Base-by-base conservation (phyloP, 1,284 basidiomycete genomes). In the Fomes fomentarius region DNA sequence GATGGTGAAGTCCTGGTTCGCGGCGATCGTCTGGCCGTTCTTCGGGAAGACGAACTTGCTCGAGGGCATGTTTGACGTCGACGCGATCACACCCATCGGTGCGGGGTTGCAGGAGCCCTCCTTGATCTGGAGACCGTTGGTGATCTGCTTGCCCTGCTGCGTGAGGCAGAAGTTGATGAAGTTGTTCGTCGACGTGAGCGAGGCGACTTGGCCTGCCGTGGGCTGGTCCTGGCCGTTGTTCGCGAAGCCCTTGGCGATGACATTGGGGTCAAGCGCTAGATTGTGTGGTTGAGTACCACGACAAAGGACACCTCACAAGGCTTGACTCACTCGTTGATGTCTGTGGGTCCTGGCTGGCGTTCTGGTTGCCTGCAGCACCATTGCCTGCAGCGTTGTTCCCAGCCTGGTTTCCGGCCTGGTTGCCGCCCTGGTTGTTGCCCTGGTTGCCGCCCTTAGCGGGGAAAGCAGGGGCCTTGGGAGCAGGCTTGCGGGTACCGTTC, bases 151-250 rank as follows among this genome's bases (percentile, higher is more conserved):
- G 51, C 64, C 59, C 38, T 80, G 79, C 44, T 81, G 73, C 57
- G 80, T 76, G 37, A 60, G 35, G 66, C 75, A 73, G 63, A 79
- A 80, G 70, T 80, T 80, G 73, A 80, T 80, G 67, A 80, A 83
- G 74, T 84, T 83, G 73, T 84, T 83, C 34, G 62, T 68, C 45
- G 78, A 80, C 38, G 66, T 66, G 31, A 77, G 63, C 12, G 79
- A 82, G n/a, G 80, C 69, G 31, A 74, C 76, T 65, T 81, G 79
- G 49, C 77, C 78, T 30, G 73, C 74, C 8, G 67, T 63, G 1
- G 76, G 74, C 21, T 70, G 64, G 58, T 79, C 58, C 63, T 79
- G 77, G 54, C 80, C 83, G 59, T 83, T 43, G 49, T 81, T 74
- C 47, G 74, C 75, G 61, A 85, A 83, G 57, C 77, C 79, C 28